Conservation (phyloP, 148 eudicot genomes). For the Drosera capensis region DNA sequence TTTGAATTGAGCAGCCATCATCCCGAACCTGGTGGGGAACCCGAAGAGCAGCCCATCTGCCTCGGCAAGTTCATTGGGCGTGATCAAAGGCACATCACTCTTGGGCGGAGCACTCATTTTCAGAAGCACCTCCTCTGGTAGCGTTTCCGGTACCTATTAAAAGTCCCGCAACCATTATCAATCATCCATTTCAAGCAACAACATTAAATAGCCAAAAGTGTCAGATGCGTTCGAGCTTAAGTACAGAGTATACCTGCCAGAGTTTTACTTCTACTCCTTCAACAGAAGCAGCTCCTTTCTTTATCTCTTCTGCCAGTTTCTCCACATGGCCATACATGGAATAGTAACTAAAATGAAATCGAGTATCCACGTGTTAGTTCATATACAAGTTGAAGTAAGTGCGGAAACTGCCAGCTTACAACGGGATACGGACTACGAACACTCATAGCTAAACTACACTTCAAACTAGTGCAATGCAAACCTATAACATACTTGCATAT, state of each 20-base stretch:
- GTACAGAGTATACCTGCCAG: slow-evolving; percentile 72
- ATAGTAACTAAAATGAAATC: slow-evolving; percentile 36
- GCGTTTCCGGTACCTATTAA: slow-evolving; percentile 59
- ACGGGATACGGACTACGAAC: too few relatives aligned
- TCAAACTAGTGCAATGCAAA: too few relatives aligned
- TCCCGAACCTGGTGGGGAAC: slow-evolving; percentile 68
- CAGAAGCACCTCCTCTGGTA: slow-evolving; percentile 40
- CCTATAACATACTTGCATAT: too few relatives aligned
- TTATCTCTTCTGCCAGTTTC: slow-evolving; percentile 53
- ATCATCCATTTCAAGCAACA: not conserved
- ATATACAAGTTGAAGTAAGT: too few relatives aligned
- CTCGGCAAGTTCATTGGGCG: slow-evolving; percentile 37
- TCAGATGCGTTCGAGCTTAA: too few relatives aligned
- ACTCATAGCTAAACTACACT: too few relatives aligned
- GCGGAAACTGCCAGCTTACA: too few relatives aligned
- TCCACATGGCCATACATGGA: slow-evolving; percentile 67
- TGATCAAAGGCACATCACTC: slow-evolving; percentile 43
- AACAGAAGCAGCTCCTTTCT: slow-evolving; percentile 64
- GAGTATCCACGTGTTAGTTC: too few relatives aligned
- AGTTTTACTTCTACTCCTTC: slow-evolving; percentile 70
- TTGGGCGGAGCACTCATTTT: slow-evolving; percentile 63
- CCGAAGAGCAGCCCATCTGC: slow-evolving; percentile 71
- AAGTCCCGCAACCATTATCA: too few relatives aligned
- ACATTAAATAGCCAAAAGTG: too few relatives aligned
- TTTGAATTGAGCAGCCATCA: slow-evolving; percentile 78